Evolutionary conservation across 345 rosid genomes (phyloP).

Genomic region (Eucalyptus virginea): DNA sequence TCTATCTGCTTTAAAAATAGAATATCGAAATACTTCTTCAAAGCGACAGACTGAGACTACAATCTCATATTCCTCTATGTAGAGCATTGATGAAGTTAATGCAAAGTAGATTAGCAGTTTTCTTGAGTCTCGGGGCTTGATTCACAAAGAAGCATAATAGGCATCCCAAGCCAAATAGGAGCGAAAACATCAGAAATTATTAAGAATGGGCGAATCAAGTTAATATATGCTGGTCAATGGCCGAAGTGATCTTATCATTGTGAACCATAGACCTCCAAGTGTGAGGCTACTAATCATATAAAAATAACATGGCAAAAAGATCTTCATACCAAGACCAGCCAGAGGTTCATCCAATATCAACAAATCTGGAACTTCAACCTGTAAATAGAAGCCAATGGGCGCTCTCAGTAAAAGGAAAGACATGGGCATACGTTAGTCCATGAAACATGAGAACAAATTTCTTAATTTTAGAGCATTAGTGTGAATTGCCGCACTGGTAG

Average conservation of each 20-base stretch:
- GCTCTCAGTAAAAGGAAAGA: background rate
- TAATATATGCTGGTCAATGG: background rate
- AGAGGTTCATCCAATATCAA: constrained; percentile 92
- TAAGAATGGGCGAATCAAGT: background rate
- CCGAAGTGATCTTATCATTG: background rate
- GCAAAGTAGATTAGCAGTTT: background rate
- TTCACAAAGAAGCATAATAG: background rate
- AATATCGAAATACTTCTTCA: background rate
- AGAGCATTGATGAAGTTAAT: background rate
- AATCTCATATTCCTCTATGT: background rate
- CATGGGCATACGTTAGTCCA: background rate
- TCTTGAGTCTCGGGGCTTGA: background rate
- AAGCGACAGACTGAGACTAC: background rate
- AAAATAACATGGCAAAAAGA: background rate
- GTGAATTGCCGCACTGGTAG: background rate
- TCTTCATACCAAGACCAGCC: constrained; percentile 82
- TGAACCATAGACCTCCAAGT: background rate
- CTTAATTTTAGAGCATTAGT: background rate
- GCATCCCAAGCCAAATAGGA: background rate
- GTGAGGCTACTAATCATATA: background rate
- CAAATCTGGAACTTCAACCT: constrained; percentile 82
- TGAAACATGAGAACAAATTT: background rate
- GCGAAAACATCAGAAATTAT: background rate
- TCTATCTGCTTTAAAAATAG: background rate
- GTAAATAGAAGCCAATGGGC: background rate